These are phyloP conservation scores for Lasiodiplodia gonubiensis DNA, from an alignment of 2,329 filamentous ascomycete species.

Conservation along the genomic window DNA sequence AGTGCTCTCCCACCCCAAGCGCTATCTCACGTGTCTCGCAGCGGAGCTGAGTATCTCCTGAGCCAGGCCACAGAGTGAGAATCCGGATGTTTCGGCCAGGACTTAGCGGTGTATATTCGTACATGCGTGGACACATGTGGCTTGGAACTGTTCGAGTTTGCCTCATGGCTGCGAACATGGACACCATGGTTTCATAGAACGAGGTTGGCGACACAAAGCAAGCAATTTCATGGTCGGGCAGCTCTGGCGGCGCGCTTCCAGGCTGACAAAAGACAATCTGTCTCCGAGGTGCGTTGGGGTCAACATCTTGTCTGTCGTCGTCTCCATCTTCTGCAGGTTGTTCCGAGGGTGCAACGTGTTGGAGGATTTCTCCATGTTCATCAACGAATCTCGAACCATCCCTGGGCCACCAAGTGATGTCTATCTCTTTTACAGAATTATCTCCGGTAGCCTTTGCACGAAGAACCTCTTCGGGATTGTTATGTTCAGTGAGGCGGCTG, in stretches of 20 bases:
- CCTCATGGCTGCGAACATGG: background rate
- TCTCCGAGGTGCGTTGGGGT: background rate
- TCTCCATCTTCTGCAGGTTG: background rate
- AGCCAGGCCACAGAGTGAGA: background rate
- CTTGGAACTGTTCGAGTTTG: background rate
- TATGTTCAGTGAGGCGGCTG: background rate
- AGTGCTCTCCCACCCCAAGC: background rate
- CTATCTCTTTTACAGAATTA: background rate
- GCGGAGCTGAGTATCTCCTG: background rate
- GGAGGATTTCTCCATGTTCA: background rate
- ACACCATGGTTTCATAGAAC: background rate
- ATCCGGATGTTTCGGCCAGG: background rate
- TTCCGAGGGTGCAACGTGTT: background rate
- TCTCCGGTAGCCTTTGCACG: background rate
- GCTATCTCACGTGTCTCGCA: background rate
- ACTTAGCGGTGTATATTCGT: background rate
- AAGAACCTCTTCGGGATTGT: background rate
- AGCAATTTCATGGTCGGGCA: background rate
- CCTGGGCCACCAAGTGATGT: background rate
- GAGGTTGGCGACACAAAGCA: background rate
- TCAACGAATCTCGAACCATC: background rate
- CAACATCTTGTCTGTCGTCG: background rate
- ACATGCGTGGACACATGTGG: background rate
- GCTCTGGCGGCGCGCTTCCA: background rate
- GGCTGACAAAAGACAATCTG: background rate